These are phyloP conservation scores for Lyophyllum decastes DNA, from an alignment of 768 basidiomycete genomes.

Conservation along the genomic window DNA sequence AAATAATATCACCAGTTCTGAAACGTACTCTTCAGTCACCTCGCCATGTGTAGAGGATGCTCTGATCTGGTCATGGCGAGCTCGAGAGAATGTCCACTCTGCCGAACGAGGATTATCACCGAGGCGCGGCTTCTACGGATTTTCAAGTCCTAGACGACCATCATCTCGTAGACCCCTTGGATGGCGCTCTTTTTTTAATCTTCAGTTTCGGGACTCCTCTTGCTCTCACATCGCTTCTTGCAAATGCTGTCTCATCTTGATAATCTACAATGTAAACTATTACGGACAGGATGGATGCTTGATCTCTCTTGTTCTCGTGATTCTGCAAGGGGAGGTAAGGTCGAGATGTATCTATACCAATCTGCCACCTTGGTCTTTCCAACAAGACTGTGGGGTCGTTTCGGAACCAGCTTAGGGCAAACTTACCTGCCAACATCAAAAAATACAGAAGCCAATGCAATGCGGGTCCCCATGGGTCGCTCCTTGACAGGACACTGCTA, in stretches of 20 bases:
- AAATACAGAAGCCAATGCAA: too few species aligned
- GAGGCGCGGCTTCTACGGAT: constrained; percentile 81
- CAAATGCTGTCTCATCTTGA: neutral
- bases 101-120: constrained; percentile 85
- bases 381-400: too few species aligned
- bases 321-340: too few species aligned
- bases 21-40: constrained; percentile 51
- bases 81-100: constrained; percentile 87
- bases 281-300: too few species aligned
- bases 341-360: too few species aligned
- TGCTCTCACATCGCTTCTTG: neutral
- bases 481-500: too few species aligned
- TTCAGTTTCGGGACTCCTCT: neutral
- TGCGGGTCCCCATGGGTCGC: too few species aligned
- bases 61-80: constrained; percentile 79
- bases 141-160: constrained; percentile 45
- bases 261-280: neutral
- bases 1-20: neutral
- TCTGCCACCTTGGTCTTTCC: too few species aligned
- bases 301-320: too few species aligned
- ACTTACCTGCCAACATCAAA: too few species aligned
- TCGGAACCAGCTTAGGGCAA: too few species aligned
- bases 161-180: neutral
- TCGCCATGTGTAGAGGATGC: constrained; percentile 77
- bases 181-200: neutral